phyloP scores from a whole-genome alignment of 2,329 filamentous ascomycete species.

The Colletotrichum sp. region DNA sequence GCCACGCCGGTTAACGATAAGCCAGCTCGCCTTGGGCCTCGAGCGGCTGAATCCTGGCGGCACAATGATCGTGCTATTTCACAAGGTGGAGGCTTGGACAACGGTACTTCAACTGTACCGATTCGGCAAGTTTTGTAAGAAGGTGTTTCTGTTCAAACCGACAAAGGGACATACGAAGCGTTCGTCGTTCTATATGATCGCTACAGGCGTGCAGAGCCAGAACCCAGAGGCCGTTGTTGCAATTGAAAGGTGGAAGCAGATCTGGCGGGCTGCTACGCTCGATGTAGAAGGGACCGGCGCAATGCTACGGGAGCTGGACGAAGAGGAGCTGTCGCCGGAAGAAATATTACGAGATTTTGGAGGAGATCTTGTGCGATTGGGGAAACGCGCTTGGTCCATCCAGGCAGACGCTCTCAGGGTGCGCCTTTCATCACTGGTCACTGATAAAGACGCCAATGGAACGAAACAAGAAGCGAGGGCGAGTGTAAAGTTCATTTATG shows the following conservation, averaged over 20 bases:
- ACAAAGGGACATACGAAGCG: conserved; percentile 39
- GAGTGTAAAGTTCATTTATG: no score
- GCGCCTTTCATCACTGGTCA: background rate
- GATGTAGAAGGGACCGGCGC: conserved; percentile 22
- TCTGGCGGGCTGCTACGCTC: conserved; percentile 46
- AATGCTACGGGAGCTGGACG: background rate
- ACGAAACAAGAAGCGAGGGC: no score
- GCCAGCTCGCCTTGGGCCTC: background rate
- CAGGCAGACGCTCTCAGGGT: background rate
- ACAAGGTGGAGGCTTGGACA: conserved; percentile 48
- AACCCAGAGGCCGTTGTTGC: conserved; percentile 35
- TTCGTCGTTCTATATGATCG: conserved; percentile 60
- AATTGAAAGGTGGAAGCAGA: conserved; percentile 44
- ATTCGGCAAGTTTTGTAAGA: conserved; percentile 45
- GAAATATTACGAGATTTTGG: background rate
- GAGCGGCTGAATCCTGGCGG: conserved; percentile 44
- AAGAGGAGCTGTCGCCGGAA: background rate
- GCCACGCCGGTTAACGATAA: background rate
- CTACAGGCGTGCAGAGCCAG: conserved; percentile 41
- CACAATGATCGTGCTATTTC: conserved; percentile 55
- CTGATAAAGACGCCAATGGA: no score
- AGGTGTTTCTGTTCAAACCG: conserved; percentile 51
- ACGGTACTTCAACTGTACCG: conserved; percentile 39
- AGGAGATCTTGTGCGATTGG: background rate
- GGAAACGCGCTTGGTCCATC: background rate